Percentiles rank a stretch among this genome's conserved stretches.
Conservation (phyloP, 257 asterid genomes). For the Misopates orontium region DNA sequence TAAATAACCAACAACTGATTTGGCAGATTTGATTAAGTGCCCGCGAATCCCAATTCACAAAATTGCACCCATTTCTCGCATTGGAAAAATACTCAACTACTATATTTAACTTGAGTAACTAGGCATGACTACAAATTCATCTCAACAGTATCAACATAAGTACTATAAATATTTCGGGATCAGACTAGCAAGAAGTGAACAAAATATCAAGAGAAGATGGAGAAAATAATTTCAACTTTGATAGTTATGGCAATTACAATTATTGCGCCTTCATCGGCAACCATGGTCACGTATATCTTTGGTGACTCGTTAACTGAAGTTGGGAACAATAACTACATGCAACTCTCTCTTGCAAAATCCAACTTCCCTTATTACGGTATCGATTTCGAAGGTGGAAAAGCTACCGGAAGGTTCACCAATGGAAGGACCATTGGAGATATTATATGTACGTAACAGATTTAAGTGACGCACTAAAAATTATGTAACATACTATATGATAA, state of each 20-base stretch:
- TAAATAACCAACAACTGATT: slow-evolving; percentile 27
- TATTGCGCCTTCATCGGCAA: slow-evolving; percentile 23
- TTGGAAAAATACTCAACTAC: slow-evolving; percentile 38
- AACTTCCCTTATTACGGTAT: slow-evolving; percentile 69
- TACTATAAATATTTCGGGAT: slow-evolving; percentile 42
- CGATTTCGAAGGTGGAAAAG: slow-evolving; percentile 55
- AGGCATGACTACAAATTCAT: slow-evolving; percentile 45
- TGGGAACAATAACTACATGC: slow-evolving; percentile 75
- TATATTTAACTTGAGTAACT: slow-evolving; percentile 44
- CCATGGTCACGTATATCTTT: slow-evolving; percentile 62
- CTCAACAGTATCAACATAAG: background rate
- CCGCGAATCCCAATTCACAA: slow-evolving; percentile 8
- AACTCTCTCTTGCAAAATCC: slow-evolving; percentile 65
- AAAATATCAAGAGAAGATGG: slow-evolving; percentile 27
- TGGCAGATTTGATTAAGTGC: slow-evolving; percentile 10
- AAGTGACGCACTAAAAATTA: background rate
- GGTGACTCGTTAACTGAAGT: slow-evolving; percentile 93
- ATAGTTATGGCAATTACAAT: slow-evolving; percentile 21
- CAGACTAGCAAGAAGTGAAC: too few species aligned
- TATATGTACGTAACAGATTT: background rate
- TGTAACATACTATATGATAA: background rate
- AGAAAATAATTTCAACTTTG: slow-evolving; percentile 9
- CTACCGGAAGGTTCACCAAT: slow-evolving; percentile 85
- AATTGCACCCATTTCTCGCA: slow-evolving; percentile 11
- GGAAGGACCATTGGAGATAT: slow-evolving; percentile 82